Evolutionary conservation across 2,329 filamentous ascomycete genomes (phyloP).

Genomic region (Hymenoscyphus infarciens): DNA sequence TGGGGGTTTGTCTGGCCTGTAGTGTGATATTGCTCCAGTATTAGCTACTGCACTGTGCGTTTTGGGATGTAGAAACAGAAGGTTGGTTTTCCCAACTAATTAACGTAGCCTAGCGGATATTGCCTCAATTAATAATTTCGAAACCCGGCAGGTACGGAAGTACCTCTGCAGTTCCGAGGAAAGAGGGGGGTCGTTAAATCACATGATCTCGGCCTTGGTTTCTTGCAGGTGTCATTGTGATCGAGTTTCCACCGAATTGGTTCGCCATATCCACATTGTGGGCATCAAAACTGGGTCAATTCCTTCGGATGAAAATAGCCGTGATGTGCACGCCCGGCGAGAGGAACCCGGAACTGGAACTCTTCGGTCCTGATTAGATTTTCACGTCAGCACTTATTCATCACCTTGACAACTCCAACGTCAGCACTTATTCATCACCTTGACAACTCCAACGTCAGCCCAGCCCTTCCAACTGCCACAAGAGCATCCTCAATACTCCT

Average conservation of each 20-base stretch:
- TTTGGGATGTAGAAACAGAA: not conserved
- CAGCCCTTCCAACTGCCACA: not conserved
- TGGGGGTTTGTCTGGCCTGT: not conserved
- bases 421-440: constrained; percentile 3
- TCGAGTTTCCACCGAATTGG: constrained; percentile 1
- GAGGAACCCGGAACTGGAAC: not conserved
- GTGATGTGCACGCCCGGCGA: not conserved
- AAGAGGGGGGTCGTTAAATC: not conserved
- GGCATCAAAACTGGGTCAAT: not conserved
- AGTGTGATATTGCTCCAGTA: not conserved
- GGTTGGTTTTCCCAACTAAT: not conserved
- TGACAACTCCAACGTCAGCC: not conserved
- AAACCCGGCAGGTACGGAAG: not conserved
- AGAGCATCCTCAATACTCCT: not conserved
- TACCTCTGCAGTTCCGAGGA: not conserved
- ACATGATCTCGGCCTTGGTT: constrained; percentile 1
- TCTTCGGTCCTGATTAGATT: not conserved
- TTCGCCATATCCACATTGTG: not conserved
- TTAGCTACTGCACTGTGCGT: not conserved
- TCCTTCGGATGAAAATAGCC: not conserved
- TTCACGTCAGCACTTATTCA: constrained; percentile 5
- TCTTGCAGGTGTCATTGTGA: not conserved
- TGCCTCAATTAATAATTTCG: not conserved
- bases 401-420: not conserved
- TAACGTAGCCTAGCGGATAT: not conserved